Conservation (phyloP, 805 yeast genomes). For the Myxozyma vanderwaltii region DNA sequence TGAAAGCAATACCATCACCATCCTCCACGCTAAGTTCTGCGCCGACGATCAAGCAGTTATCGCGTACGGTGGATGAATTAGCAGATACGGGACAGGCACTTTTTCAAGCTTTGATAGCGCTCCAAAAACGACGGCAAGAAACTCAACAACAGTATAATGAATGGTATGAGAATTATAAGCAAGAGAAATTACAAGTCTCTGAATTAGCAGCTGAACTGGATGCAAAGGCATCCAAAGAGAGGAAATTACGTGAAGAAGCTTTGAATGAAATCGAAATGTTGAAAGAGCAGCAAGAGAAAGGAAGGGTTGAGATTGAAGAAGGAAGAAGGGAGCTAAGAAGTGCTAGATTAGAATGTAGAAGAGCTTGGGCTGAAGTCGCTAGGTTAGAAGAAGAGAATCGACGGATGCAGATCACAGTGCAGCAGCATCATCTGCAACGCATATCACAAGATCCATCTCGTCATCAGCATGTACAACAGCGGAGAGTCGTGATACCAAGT, state of each 20-base stretch:
- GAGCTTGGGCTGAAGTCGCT: constrained; percentile 32
- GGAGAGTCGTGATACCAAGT: not conserved
- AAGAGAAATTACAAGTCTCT: constrained; percentile 20
- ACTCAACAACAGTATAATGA: constrained; percentile 20
- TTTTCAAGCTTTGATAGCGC: constrained; percentile 21
- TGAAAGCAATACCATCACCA: constrained; percentile 5
- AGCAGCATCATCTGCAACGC: not conserved
- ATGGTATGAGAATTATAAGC: constrained; percentile 21
- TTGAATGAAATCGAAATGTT: not conserved
- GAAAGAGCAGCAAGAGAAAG: constrained; percentile 10
- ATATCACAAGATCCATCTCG: not conserved
- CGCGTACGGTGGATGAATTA: constrained; percentile 15
- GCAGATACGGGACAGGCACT: constrained; percentile 23
- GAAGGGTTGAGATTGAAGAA: constrained; percentile 19
- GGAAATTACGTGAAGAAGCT: constrained; percentile 6
- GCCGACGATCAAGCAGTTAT: constrained; percentile 24
- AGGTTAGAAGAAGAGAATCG: constrained; percentile 19
- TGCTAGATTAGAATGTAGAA: constrained; percentile 28
- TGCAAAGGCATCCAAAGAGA: constrained; percentile 13
- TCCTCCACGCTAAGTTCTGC: constrained; percentile 28
- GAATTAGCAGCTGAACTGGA: constrained; percentile 23
- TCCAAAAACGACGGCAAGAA: constrained; percentile 28
- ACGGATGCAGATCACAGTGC: not conserved
- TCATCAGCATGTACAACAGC: not conserved
- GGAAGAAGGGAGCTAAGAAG: constrained; percentile 21